phyloP scores from a whole-genome alignment of 805 yeast genomes.

The Grigorovia humatica region DNA sequence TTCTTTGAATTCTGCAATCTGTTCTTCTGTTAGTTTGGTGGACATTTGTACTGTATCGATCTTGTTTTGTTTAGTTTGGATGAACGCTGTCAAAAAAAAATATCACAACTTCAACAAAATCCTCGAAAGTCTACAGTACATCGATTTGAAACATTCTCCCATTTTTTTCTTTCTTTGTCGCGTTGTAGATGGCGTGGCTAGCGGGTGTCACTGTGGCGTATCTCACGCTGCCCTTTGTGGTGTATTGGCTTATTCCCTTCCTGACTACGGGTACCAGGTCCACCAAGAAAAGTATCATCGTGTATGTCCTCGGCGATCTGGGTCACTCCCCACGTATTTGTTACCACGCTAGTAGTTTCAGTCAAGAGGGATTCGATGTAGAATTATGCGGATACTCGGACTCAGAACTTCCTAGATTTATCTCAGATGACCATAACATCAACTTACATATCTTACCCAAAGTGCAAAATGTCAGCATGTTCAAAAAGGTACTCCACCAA shows the following conservation, averaged over 20 bases:
- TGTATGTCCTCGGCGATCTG: constrained; percentile 83
- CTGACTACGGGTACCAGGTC: constrained; percentile 28
- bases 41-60: constrained; percentile 15
- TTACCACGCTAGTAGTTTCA: constrained; percentile 76
- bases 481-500: constrained; percentile 50
- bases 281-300: constrained; percentile 46
- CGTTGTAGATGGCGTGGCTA: constrained; percentile 3
- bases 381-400: constrained; percentile 78
- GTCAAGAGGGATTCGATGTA: constrained; percentile 58
- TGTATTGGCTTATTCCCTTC: constrained; percentile 28
- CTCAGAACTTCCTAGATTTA: constrained; percentile 39
- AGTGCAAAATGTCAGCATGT: constrained; percentile 6
- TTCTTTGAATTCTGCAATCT: constrained; percentile 93
- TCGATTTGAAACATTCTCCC: constrained; percentile 8
- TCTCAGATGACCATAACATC: constrained; percentile 41
- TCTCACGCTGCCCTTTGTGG: constrained; percentile 30
- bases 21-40: constrained; percentile 80
- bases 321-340: constrained; percentile 94
- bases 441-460: constrained; percentile 35
- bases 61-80: neutral
- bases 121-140: neutral
- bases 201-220: constrained; percentile 30
- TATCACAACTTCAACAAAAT: neutral
- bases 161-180: neutral
- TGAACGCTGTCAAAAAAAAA: neutral